These are phyloP conservation scores for Colletotrichum tofieldiae DNA, from an alignment of 2,329 filamentous ascomycete genomes.

Conservation along the genomic window DNA sequence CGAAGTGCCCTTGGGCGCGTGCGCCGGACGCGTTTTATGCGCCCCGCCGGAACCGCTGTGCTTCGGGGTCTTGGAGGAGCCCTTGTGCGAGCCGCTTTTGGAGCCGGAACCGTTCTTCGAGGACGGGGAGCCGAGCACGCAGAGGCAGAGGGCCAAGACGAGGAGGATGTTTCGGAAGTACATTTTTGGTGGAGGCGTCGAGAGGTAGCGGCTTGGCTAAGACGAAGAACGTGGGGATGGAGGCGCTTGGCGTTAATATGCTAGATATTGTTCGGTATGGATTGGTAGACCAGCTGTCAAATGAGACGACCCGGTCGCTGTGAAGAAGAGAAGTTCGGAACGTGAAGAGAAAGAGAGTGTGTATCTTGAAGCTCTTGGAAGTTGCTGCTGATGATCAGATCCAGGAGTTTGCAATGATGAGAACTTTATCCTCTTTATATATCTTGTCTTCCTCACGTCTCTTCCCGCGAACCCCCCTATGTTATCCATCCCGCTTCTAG, in stretches of 20 bases:
- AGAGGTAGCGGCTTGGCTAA: slow-evolving; percentile 22
- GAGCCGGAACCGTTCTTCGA: slow-evolving; percentile 6
- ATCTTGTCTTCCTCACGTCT: neutral
- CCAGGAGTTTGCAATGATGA: neutral
- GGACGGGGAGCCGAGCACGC: slow-evolving; percentile 17
- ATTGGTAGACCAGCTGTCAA: slow-evolving; percentile 34
- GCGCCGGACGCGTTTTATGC: neutral
- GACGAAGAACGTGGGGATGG: slow-evolving; percentile 7
- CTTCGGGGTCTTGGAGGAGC: slow-evolving; percentile 6
- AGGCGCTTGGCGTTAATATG: slow-evolving; percentile 20
- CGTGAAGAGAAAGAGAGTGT: neutral
- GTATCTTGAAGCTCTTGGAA: slow-evolving; percentile 15
- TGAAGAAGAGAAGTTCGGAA: neutral
- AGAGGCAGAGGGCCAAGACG: slow-evolving; percentile 29
- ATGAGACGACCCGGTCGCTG: slow-evolving; percentile 32
- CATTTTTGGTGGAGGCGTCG: slow-evolving; percentile 9
- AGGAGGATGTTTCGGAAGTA: slow-evolving; percentile 34
- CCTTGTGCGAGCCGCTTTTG: too few relatives aligned
- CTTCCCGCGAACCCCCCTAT: slow-evolving; percentile 7
- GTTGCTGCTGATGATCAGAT: slow-evolving; percentile 24
- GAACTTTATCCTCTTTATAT: slow-evolving; percentile 33
- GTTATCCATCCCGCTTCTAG: neutral
- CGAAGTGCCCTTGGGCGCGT: neutral
- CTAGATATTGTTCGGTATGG: neutral
- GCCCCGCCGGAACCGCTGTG: neutral